Evolutionary conservation across 345 rosid species (phyloP), one percentile per base, ranked within the genome.

Genomic region (Linum usitatissimum): DNA sequence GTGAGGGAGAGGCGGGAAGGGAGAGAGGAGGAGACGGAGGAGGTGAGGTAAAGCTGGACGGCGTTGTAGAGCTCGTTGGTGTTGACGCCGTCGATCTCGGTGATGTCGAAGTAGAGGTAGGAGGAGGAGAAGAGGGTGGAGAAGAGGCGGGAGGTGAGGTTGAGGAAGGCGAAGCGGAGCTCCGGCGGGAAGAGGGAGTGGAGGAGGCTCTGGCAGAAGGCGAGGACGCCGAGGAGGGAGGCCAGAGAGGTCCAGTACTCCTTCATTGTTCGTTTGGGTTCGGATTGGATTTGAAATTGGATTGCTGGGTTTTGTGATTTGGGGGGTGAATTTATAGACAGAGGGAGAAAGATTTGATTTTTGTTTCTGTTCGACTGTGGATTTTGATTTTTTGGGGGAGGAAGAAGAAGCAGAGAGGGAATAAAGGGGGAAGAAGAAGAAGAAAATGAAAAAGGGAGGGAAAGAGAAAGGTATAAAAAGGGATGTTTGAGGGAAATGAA

Each of bases 51-150:
- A 38, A 93, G 91, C 79, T 93, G 99, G 67, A 87, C 94, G n/a
- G 99, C 99, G 91, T 81, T 80, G 80, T 93, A 93, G 69, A 93
- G 99, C 60, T 93, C 96, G 86, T 93, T 89, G 73, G 99, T 89
- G 84, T 93, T 93, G 15, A 93, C 96, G 53, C 97, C 99, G 70
- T 93, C 96, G 61, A 87, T 87, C 71, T 93, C 97, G 0, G 97
- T 90, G 63, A 90, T 90, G 76, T 93, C 99, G 64, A 83, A 93
- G 86, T 87, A 89, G 61, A 91, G 87, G 67, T 80, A 80, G 30
- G 86, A 23, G 36, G 86, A 84, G 76, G 86, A 84, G 51, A 45
- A 15, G 51, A 34, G 38, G 65, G 82, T 39, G 70, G 72, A 76
- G 74, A 80, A 77, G 77, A 76, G 1, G 20, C 84, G 69, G 79